These are phyloP conservation scores for Neurospora sp. DNA, from an alignment of 2,329 filamentous ascomycete species.

Conservation along the genomic window DNA sequence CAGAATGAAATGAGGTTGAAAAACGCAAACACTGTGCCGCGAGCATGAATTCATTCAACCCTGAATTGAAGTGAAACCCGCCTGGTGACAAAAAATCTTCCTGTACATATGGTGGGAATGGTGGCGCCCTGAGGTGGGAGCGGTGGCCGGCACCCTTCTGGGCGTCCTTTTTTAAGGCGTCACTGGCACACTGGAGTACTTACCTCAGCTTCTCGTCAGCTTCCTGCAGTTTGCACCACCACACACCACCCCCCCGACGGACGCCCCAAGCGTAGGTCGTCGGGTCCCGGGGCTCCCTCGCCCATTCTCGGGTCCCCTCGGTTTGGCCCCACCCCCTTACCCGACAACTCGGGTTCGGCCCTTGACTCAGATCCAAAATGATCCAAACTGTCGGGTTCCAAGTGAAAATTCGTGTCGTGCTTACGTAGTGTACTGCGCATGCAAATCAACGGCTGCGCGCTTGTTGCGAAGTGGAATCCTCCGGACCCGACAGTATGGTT, in stretches of 20 bases:
- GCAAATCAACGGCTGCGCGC: background rate
- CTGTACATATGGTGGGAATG: background rate
- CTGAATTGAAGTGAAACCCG: background rate
- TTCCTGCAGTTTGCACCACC: background rate
- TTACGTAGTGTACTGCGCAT: background rate
- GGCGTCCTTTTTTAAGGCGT: background rate
- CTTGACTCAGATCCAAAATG: background rate
- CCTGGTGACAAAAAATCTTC: background rate
- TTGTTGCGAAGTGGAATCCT: background rate
- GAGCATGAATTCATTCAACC: background rate
- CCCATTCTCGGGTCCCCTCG: background rate
- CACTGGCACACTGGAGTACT: background rate
- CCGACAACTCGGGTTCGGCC: background rate
- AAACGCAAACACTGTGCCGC: background rate
- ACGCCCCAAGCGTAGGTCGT: background rate
- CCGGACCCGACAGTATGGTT: background rate
- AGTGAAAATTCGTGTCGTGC: background rate
- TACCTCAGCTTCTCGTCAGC: background rate
- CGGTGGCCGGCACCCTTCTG: background rate
- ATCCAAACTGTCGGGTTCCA: background rate
- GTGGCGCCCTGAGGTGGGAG: background rate
- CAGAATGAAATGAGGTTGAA: background rate
- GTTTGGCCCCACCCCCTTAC: background rate
- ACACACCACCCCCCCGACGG: background rate
- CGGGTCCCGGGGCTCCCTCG: background rate